These are phyloP conservation scores for Lactifluus rugatus DNA, from an alignment of 768 basidiomycete species.

Conservation along the genomic window DNA sequence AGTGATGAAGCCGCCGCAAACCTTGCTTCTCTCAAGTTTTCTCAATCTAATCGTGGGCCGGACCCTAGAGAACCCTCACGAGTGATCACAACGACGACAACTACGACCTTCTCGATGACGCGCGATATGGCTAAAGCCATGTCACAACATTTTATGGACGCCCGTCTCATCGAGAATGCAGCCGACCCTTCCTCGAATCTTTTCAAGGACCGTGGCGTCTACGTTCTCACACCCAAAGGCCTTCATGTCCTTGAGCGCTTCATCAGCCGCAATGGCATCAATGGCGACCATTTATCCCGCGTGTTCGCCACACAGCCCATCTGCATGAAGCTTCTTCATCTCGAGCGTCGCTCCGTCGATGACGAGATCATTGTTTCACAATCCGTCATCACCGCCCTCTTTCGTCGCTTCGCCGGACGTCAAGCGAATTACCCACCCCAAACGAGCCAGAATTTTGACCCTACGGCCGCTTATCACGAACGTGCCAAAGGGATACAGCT, in stretches of 20 bases:
- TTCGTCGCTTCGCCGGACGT: constrained; percentile 89
- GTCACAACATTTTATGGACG: constrained; percentile 99
- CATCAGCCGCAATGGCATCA: constrained; percentile 98
- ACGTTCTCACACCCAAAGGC: constrained; percentile 92
- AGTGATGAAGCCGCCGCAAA: constrained; percentile 95
- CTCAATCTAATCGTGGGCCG: constrained; percentile 96
- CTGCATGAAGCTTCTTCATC: constrained; percentile 93
- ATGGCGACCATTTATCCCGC: constrained; percentile 80
- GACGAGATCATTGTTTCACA: constrained; percentile 97
- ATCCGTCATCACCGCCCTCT: constrained; percentile 87
- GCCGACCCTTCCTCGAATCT: constrained; percentile 78
- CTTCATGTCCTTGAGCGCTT: constrained; percentile 99
- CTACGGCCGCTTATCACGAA: constrained; percentile 68
- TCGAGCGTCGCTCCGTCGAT: constrained; percentile 84
- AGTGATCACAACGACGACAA: constrained; percentile 98
- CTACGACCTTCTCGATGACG: constrained; percentile 99
- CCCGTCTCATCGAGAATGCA: constrained; percentile 94
- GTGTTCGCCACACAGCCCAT: constrained; percentile 92
- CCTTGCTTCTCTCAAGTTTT: constrained; percentile 92
- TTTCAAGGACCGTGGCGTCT: constrained; percentile 98
- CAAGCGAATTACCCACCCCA: constrained; percentile 66
- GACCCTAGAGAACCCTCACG: constrained; percentile 97
- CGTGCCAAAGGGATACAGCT: constrained; percentile 65
- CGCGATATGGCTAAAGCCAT: constrained; percentile 99
- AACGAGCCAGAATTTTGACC: constrained; percentile 40